A percentile compares a stretch with the other conserved stretches of the same genome.
Conservation (phyloP, 805 yeast species). For the Barnettozyma sp. region DNA sequence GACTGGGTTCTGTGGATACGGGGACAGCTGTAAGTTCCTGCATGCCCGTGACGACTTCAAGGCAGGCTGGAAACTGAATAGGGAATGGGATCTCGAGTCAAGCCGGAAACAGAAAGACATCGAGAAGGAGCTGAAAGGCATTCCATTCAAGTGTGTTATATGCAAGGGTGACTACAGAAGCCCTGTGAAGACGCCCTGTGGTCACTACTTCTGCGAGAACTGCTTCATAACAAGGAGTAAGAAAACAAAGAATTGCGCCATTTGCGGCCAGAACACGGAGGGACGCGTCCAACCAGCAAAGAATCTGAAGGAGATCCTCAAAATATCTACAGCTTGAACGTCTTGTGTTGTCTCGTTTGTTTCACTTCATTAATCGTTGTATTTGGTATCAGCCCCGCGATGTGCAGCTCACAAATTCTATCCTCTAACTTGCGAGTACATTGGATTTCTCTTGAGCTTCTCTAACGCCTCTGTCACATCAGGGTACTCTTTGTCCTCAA, state of each 20-base stretch:
- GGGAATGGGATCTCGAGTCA: constrained; percentile 56
- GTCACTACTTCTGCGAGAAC: constrained; percentile 54
- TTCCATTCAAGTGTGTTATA: constrained; percentile 57
- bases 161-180: constrained; percentile 47
- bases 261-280: constrained; percentile 54
- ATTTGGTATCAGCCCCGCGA: too few relatives aligned
- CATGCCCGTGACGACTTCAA: constrained; percentile 84
- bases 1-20: constrained; percentile 95
- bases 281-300: constrained; percentile 54
- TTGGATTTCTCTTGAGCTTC: background rate
- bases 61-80: constrained; percentile 57
- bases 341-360: too few relatives aligned
- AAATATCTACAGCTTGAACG: constrained; percentile 7
- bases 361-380: background rate
- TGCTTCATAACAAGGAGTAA: constrained; percentile 49
- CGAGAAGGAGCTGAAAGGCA: constrained; percentile 25
- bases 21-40: constrained; percentile 91
- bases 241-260: constrained; percentile 40
- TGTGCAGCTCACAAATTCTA: too few relatives aligned
- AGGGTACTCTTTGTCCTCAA: constrained; percentile 3
- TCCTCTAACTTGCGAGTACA: constrained; percentile 7
- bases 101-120: constrained; percentile 20
- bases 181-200: constrained; percentile 56
- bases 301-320: constrained; percentile 26
- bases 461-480: constrained; percentile 4